Evolutionary conservation across 2,329 filamentous ascomycete species (phyloP), one percentile per base, ranked within the genome.

Genomic region (Fusarium acutatum): DNA sequence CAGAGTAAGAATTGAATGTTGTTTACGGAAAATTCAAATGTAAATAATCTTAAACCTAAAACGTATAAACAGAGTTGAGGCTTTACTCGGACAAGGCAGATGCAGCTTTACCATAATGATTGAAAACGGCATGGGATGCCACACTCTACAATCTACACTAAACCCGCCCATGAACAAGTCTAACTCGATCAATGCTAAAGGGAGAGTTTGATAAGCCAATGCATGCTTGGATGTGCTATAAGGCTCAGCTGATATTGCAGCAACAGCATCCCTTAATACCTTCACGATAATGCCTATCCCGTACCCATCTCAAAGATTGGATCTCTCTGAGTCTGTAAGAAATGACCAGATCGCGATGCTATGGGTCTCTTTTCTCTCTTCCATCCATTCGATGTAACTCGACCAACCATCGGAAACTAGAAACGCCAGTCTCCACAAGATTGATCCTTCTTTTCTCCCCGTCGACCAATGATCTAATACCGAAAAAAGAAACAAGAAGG

Each of bases 11-110:
- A 5, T 10, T 22, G 10, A 20, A 32, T 37, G 59, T 61, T 58
- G 62, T 67, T 70, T 65, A 64, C 43, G 50, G 30, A 68, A 43
- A 35, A 49, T 32, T 22, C 40, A n/a, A n/a, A 72, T 72, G 63
- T 74, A 65, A 74, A 73, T 68, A 74, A 64, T 64, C 28, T 58
- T 43, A 43, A 64, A 72, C 63, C 60, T 34, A 47, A 65, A 52
- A 53, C 49, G 53, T 47, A 37, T 20, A 54, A 60, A 60, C 38
- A 60, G 34, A 53, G 59, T 52, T 64, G 41, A 46, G 38, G 67
- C 58, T 49, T 61, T 28, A n/a, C 54, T 34, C 38, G 35, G 38
- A 43, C 22, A 53, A 40, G 24, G 10, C 52, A 56, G 26, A 37
- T 37, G 38, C 37, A 53, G 50, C 49, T 20, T 30, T 32, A 4